Conservation (phyloP, 2,329 filamentous ascomycete species). For the Knoxdaviesia capensis region DNA sequence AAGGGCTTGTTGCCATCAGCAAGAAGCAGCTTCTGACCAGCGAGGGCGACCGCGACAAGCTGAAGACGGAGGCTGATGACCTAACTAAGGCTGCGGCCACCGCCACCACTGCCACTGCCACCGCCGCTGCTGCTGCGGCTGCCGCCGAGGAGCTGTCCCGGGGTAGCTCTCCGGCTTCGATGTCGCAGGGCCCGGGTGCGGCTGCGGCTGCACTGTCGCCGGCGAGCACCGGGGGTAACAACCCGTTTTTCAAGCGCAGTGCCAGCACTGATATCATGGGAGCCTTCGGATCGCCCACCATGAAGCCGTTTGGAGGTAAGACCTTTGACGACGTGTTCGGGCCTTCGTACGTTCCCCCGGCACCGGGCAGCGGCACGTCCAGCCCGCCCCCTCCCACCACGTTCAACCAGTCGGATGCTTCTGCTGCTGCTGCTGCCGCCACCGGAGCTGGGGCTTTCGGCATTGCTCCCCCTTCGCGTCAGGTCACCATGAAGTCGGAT, state of each 20-base stretch:
- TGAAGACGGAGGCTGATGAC: slow-evolving; percentile 59
- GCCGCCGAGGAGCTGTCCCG: slow-evolving; percentile 36
- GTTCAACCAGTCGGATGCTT: slow-evolving; percentile 28
- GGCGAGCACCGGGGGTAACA: slow-evolving; percentile 48
- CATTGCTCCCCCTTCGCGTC: not conserved
- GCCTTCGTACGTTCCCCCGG: slow-evolving; percentile 32
- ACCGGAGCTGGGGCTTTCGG: slow-evolving; percentile 22
- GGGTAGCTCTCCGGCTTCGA: slow-evolving; percentile 26
- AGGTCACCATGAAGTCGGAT: slow-evolving; percentile 2
- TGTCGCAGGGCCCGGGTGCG: slow-evolving; percentile 22
- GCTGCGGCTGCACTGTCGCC: slow-evolving; percentile 50
- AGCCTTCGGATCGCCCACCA: slow-evolving; percentile 26
- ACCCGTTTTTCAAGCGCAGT: slow-evolving; percentile 77
- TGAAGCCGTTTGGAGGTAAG: slow-evolving; percentile 34
- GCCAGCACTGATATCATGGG: slow-evolving; percentile 39
- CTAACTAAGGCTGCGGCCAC: slow-evolving; percentile 25
- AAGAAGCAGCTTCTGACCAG: slow-evolving; percentile 90
- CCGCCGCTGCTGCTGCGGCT: not conserved
- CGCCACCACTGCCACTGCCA: slow-evolving; percentile 1
- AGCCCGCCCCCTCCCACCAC: slow-evolving; percentile 24
- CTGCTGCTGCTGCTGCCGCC: slow-evolving; percentile 24
- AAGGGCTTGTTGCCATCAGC: slow-evolving; percentile 91
- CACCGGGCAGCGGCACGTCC: slow-evolving; percentile 11
- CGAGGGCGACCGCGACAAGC: slow-evolving; percentile 72
- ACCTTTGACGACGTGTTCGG: slow-evolving; percentile 81